phyloP scores from a whole-genome alignment of 768 basidiomycete genomes.

The Paxillus ammoniavirescens region DNA sequence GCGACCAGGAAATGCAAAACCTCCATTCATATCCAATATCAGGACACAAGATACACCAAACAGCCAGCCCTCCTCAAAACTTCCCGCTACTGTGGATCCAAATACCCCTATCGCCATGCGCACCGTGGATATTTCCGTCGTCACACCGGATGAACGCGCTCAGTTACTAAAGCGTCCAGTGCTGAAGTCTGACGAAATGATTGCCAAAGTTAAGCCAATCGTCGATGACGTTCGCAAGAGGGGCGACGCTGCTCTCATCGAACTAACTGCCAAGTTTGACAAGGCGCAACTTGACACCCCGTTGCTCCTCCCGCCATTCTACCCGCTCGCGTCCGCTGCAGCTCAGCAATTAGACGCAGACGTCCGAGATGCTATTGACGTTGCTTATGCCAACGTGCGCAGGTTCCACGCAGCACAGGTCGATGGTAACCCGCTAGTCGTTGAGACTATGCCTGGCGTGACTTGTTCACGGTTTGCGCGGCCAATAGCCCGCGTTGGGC shows the following conservation, averaged over 20 bases:
- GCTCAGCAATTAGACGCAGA: constrained; percentile 57
- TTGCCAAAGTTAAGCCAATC: constrained; percentile 90
- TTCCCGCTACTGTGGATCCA: constrained; percentile 20
- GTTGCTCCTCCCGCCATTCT: constrained; percentile 77
- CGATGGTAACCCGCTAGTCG: constrained; percentile 64
- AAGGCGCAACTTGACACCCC: constrained; percentile 69
- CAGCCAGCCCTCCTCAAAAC: constrained; percentile 20
- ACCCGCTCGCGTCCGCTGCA: constrained; percentile 40
- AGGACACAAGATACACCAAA: constrained; percentile 29
- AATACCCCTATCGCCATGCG: constrained; percentile 73
- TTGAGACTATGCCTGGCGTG: constrained; percentile 98
- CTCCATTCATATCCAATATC: constrained; percentile 53
- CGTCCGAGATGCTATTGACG: constrained; percentile 81
- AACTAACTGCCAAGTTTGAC: constrained; percentile 93
- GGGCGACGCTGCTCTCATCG: constrained; percentile 85
- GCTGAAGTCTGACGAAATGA: constrained; percentile 60
- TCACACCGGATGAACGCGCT: constrained; percentile 52
- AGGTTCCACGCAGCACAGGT: constrained; percentile 90
- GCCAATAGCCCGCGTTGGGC: constrained; percentile 92
- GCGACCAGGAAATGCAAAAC: constrained; percentile 89
- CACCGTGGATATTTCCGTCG: constrained; percentile 55
- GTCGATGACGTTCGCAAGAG: constrained; percentile 80
- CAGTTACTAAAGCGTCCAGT: constrained; percentile 85
- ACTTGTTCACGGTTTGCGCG: constrained; percentile 93
- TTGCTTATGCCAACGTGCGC: constrained; percentile 87